These are phyloP conservation scores for Coemansia sp. DNA, from an alignment of 192 early-diverging fungal species.

Conservation along the genomic window DNA sequence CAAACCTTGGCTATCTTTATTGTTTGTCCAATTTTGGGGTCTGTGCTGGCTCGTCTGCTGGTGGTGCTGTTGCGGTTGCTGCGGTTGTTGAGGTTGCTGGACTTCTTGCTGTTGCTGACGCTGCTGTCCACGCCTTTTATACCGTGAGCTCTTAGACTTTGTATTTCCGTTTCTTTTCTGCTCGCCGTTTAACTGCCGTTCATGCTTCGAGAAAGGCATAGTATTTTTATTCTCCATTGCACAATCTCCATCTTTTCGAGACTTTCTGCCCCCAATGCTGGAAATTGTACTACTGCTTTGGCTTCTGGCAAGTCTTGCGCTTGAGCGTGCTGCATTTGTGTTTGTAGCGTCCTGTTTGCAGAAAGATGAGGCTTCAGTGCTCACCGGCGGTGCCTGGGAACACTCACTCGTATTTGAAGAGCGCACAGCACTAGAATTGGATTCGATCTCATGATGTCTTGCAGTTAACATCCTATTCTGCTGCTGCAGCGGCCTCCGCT, in stretches of 20 bases:
- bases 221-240: background rate
- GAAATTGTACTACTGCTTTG: background rate
- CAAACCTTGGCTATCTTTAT: background rate
- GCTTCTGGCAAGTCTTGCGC: background rate
- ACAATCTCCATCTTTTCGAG: background rate
- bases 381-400: background rate
- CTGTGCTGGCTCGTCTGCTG: background rate
- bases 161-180: background rate
- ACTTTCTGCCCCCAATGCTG: constrained; percentile 6
- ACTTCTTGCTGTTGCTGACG: constrained; percentile 4
- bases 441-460: background rate
- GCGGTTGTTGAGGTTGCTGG: background rate
- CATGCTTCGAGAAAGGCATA: background rate
- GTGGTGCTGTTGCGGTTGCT: constrained; percentile 5
- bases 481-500: constrained; percentile 13
- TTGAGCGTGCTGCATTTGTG: background rate
- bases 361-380: background rate
- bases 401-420: background rate
- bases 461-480: background rate
- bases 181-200: background rate
- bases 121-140: constrained; percentile 10
- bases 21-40: background rate
- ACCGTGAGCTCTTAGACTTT: constrained; percentile 7
- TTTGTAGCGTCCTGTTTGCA: background rate
- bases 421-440: background rate